Base-by-base conservation (phyloP, 352 stramenopile genomes). In the Aphanomyces stellatus region DNA sequence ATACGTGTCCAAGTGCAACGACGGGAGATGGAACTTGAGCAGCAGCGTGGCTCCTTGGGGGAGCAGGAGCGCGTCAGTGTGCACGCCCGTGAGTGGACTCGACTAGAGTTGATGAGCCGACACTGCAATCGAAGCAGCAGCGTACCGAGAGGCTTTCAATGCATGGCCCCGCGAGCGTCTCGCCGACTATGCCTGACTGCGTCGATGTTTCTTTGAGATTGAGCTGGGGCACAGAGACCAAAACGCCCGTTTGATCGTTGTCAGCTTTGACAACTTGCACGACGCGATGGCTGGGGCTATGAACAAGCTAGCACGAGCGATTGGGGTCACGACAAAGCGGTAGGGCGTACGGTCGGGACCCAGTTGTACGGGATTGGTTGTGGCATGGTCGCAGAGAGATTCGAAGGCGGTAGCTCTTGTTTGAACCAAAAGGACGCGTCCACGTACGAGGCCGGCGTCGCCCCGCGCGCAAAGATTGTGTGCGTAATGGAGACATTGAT, bases 11-110 rank as follows among this genome's bases (percentile, higher is more conserved):
- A 88, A 75, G 41, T 85, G 75, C 2, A 80, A 59, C 15, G 70
- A 72, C 2, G 83, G 80, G 2, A 92, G 11, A 31, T 90, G 80
- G 31, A 90, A 89, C 51, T 90, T 90, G 62, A 90, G 72, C n/a
- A 76, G 81, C 11, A 79, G 82, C 24, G 76, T 76, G 0, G 74
- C 60, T 33, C 76, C 76, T 0, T 72, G 68, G 3, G 73, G 76
- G 19, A 88, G 77, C 7, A 88, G 64, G 3, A 92, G 69, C 3
- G 87, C 74, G 40, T 74, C 84, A 7, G 57, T 57, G 0, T 88
- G 71, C 0, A 70, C 69, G 0, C 65, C 43, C 55, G 0, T 59
- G 25, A 49, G 59, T 33, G 22, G 22, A 11, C 41, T 53, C 60
- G 41, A 27, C 60, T 67, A 57, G 13, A 19, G 37, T n/a, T 0